Conservation (phyloP, 331 rosid genomes). For the Malus hybrid region DNA sequence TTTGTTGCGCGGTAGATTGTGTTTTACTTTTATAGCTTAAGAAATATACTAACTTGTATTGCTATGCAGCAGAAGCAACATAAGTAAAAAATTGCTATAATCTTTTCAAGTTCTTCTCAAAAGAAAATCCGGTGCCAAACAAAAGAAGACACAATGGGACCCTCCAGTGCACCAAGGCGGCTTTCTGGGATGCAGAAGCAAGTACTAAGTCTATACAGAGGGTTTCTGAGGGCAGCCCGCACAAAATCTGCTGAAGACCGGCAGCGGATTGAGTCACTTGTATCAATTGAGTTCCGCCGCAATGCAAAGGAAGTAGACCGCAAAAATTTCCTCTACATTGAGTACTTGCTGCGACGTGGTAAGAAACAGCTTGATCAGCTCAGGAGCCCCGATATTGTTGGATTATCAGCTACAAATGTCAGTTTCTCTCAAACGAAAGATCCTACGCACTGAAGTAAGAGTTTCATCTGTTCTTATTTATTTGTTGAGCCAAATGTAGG, state of each 20-base stretch:
- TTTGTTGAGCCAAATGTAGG: background rate
- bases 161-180: conserved; percentile 37
- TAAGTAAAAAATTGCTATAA: background rate
- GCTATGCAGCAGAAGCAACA: background rate
- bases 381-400: conserved; percentile 44
- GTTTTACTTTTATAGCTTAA: background rate
- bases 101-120: background rate
- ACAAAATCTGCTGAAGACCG: conserved; percentile 56
- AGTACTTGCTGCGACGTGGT: conserved; percentile 71
- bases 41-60: background rate
- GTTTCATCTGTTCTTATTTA: background rate
- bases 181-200: conserved; percentile 90
- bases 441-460: conserved; percentile 15
- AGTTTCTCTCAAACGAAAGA: conserved; percentile 3
- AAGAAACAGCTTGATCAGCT: conserved; percentile 83
- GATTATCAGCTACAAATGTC: conserved; percentile 43
- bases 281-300: conserved; percentile 56
- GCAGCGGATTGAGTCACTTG: conserved; percentile 42
- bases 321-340: conserved; percentile 69
- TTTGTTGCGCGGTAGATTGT: background rate
- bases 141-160: conserved; percentile 38
- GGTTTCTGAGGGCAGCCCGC: conserved; percentile 72
- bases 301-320: conserved; percentile 61
- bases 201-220: conserved; percentile 73
- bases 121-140: background rate